Conservation (phyloP, 2,329 filamentous ascomycete genomes). For the Xylariaceae sp. region DNA sequence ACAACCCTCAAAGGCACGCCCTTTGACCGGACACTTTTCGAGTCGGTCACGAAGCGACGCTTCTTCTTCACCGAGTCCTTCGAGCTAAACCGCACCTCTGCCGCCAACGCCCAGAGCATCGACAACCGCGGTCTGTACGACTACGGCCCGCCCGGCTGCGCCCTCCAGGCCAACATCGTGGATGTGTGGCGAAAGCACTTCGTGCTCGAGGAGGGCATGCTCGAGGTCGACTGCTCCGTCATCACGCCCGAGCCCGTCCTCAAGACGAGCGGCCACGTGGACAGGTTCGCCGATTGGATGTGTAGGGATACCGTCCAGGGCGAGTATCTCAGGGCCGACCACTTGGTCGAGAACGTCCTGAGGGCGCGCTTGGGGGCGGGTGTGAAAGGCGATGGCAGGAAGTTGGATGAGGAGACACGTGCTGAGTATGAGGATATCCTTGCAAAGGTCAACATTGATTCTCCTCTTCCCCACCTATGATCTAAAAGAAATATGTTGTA, state of each 20-base stretch:
- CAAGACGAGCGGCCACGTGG: slow-evolving; percentile 93
- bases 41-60: slow-evolving; percentile 55
- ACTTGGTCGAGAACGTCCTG: slow-evolving; percentile 91
- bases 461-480: not conserved
- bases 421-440: slow-evolving; percentile 88
- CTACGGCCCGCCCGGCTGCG: slow-evolving; percentile 84
- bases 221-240: slow-evolving; percentile 90
- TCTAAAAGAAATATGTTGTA: not conserved
- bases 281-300: slow-evolving; percentile 99
- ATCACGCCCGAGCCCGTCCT: slow-evolving; percentile 89
- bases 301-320: slow-evolving; percentile 97
- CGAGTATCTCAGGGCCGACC: slow-evolving; percentile 92
- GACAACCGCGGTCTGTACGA: slow-evolving; percentile 67
- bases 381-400: slow-evolving; percentile 83
- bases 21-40: slow-evolving; percentile 57
- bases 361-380: slow-evolving; percentile 82
- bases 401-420: slow-evolving; percentile 77
- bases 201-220: slow-evolving; percentile 88
- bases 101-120: slow-evolving; percentile 15
- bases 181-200: slow-evolving; percentile 92
- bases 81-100: slow-evolving; percentile 8
- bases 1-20: slow-evolving; percentile 57
- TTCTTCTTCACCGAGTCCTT: slow-evolving; percentile 14
- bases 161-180: slow-evolving; percentile 81
- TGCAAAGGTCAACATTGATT: slow-evolving; percentile 66